Conservation (phyloP, 2,329 filamentous ascomycete species). For the Pseudonectria buxi region DNA sequence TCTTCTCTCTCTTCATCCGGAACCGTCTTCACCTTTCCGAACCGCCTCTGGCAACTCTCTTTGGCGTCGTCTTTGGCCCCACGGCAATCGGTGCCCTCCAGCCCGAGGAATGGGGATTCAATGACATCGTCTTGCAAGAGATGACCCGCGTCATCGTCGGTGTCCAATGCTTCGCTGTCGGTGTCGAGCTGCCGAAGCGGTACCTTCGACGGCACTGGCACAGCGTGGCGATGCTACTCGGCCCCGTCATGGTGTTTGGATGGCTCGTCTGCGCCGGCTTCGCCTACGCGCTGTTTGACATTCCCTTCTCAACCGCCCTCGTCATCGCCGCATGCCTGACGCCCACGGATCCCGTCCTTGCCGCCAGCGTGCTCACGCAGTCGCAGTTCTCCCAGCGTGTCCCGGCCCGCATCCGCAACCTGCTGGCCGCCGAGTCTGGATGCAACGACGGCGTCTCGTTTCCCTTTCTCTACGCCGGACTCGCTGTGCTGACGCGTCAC, state of each 20-base stretch:
- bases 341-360: constrained; percentile 91
- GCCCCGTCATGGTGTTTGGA: constrained; percentile 96
- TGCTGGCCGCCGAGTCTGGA: constrained; percentile 92
- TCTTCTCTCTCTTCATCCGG: constrained; percentile 96
- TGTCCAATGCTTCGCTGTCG: constrained; percentile 87
- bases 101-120: constrained; percentile 69
- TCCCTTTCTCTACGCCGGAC: constrained; percentile 86
- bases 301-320: constrained; percentile 83
- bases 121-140: constrained; percentile 80
- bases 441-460: constrained; percentile 99
- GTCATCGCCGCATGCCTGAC: constrained; percentile 89
- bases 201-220: constrained; percentile 99
- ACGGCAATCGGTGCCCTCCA: constrained; percentile 76
- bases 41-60: constrained; percentile 85
- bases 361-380: constrained; percentile 96
- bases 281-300: constrained; percentile 81
- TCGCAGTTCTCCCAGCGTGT: constrained; percentile 97
- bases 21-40: constrained; percentile 98
- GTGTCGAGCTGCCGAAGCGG: constrained; percentile 80
- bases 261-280: constrained; percentile 91
- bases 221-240: constrained; percentile 77
- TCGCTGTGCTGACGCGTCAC: constrained; percentile 82
- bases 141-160: constrained; percentile 85
- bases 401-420: constrained; percentile 91
- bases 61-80: constrained; percentile 83